Base-by-base conservation (phyloP, 1,284 basidiomycete genomes). In the Flammula alnicola region DNA sequence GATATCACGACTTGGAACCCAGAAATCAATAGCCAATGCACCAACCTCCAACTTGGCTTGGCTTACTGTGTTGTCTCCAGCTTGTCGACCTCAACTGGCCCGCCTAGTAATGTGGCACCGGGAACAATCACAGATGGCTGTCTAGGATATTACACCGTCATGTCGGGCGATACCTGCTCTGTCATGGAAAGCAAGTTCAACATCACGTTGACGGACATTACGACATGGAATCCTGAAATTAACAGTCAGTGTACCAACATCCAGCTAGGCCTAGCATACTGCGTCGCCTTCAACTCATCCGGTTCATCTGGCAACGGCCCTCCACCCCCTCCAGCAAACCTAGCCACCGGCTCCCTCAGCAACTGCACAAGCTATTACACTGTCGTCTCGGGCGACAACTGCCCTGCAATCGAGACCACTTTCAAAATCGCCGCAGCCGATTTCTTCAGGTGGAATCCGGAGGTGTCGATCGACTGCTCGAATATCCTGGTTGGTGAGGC, bases 391-490 rank as follows among this genome's bases (percentile, higher is more conserved):
- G 47, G 53, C 5, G 56, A 60, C 37, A 55, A 45, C 36, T 60
- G 58, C 44, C 44, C 46, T 19, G 42, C 54, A 4, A 54, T 60
- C 17, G 57, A 58, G 30, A 39, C 44, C 26, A 47, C 27, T 7
- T 47, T 33, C 44, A 47, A 46, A 16, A 60, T 58, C 19, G 52
- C 59, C 10, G 35, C 52, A 22, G 11, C 49, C n/a, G 55, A 60
- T 40, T 54, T 60, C 37, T 49, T 56, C 41, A 48, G 43, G 31
- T 60, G 59, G 59, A 60, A 60, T 47, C 47, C 59, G 17, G 59
- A 50, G 33, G 39, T 56, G 11, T 55, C 35, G 20, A 32, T 20
- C 11, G 47, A 22, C 11, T 58, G 57, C 36, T 49, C 55, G 29
- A 60, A 49, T 23, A 57, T 60, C 37, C 25, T 36, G 32, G 39